Evolutionary conservation across 2,329 filamentous ascomycete species (phyloP), one percentile per base, ranked within the genome.

Genomic region (Ophiostoma populinum): DNA sequence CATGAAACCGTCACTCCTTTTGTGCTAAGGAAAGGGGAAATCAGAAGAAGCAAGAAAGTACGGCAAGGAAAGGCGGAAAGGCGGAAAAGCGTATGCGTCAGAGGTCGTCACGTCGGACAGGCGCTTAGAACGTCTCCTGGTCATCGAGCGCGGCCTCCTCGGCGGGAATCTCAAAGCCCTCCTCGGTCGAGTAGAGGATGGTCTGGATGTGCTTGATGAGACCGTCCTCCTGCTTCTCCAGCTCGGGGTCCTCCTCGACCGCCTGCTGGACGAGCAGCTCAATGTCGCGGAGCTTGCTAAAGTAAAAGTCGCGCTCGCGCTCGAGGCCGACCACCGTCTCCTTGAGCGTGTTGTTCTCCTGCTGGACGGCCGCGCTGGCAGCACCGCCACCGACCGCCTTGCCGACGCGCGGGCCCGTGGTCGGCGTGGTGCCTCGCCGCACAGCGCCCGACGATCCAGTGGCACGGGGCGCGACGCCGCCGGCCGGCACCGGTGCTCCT

Each of bases 241-340:
- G 61, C 59, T 92, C 79, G 0, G 86, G 86, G 45, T 94, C 81
- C 43, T 83, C 80, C 47, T 98, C 90, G 51, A 92, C 79, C 9
- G 86, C 85, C 50, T 82, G 80, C 62, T 98, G 90, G 37, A 98
- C 71, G 49, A 98, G 63, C 45, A 98, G 63, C 61, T 98, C 90
- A 47, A 98, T 98, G 53, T 98, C 90, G 40, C 90, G 72, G 44
- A 98, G 68, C 66, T 98, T 98, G 68, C 82, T 92, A 59, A 98
- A 98, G 66, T 98, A 98, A 55, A 98, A 98, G 56, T 98, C 90
- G 33, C 90, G 72, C 63, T 98, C 90, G 48, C 90, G 78, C 66
- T 98, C 90, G 27, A 98, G 66, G 2, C 90, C 90, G 10, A 73
- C 67, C n/a, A 98, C 87, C 0, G 83, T 93, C 62, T 95, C 87